Percentiles rank a stretch among this genome's conserved stretches.
phyloP scores from a whole-genome alignment of 163 green algal genomes.

The Smithsoniella earleae region DNA sequence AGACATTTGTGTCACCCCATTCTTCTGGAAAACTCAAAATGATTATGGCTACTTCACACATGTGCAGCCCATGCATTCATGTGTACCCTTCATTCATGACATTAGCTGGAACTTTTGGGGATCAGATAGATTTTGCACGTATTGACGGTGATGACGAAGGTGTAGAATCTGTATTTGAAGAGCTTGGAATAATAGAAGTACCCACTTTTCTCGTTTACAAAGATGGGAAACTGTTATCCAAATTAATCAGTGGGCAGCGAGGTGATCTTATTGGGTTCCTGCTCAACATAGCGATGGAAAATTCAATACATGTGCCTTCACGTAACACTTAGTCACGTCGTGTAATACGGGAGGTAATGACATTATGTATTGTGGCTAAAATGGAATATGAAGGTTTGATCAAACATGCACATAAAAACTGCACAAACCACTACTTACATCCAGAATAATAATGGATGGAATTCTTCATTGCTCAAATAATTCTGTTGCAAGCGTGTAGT shows the following conservation, averaged over 20 bases:
- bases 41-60: neutral
- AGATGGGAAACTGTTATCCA: neutral
- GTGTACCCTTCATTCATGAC: slow-evolving; percentile 3
- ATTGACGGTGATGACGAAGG: neutral
- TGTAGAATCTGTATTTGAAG: neutral
- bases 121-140: neutral
- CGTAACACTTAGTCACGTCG: too few relatives aligned
- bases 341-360: too few relatives aligned
- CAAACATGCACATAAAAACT: too few relatives aligned
- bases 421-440: too few relatives aligned
- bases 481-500: too few relatives aligned
- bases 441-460: too few relatives aligned
- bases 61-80: slow-evolving; percentile 1
- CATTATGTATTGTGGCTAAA: too few relatives aligned
- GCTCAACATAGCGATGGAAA: neutral
- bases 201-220: neutral
- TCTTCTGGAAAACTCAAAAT: neutral
- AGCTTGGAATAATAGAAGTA: neutral
- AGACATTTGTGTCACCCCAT: neutral
- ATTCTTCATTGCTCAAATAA: too few relatives aligned
- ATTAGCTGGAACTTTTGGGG: neutral
- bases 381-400: too few relatives aligned
- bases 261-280: neutral
- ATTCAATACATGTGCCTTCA: too few relatives aligned
- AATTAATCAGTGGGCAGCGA: neutral